Evolutionary conservation across 2,329 filamentous ascomycete genomes (phyloP).

Genomic region (Stachybotrys echinatus): DNA sequence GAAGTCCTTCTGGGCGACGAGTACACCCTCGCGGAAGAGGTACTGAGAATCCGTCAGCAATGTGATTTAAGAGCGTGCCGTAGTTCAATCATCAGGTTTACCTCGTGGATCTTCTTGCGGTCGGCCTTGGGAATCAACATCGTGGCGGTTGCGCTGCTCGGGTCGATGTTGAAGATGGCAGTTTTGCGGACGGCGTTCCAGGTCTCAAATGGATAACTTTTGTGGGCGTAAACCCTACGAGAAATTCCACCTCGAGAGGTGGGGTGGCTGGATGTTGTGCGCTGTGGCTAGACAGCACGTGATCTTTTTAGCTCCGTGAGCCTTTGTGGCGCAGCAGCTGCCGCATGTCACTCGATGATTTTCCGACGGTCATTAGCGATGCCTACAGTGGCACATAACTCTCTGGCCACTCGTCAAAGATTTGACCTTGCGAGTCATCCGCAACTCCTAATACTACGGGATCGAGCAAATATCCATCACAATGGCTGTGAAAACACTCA

Average conservation of each 20-base stretch:
- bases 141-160: conserved; percentile 52
- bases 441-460: no score
- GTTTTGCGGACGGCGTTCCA: conserved; percentile 29
- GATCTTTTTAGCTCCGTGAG: not conserved
- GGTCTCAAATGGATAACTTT: conserved; percentile 39
- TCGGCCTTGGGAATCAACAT: conserved; percentile 99
- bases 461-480: not conserved
- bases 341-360: not conserved
- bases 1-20: conserved; percentile 99
- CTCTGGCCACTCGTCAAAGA: no score
- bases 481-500: conserved; percentile 60
- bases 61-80: no score
- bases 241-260: conserved; percentile 28
- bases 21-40: conserved; percentile 90
- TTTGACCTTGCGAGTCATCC: no score
- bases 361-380: no score
- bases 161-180: conserved; percentile 47
- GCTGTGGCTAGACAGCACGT: not conserved
- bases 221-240: conserved; percentile 39
- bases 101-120: conserved; percentile 99
- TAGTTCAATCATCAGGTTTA: conserved; percentile 28
- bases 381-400: no score
- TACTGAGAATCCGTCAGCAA: conserved; percentile 51
- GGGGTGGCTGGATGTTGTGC: conserved; percentile 16
- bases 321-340: not conserved